These are phyloP conservation scores for Neurospora sp. DNA, from an alignment of 495 filamentous ascomycete genomes.

Conservation along the genomic window DNA sequence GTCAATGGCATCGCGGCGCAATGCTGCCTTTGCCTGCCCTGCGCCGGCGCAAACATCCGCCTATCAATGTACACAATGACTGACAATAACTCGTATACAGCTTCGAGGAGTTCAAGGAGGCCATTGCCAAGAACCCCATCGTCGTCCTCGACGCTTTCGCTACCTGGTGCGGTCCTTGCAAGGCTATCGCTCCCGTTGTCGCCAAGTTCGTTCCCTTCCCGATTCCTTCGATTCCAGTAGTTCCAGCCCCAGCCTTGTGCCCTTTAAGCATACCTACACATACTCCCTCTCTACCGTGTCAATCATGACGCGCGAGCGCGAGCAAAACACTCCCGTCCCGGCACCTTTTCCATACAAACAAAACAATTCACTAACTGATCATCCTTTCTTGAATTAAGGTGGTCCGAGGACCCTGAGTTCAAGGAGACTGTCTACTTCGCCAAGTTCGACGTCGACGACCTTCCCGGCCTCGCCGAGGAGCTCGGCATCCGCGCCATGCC, in stretches of 20 bases:
- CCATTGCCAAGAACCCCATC: conserved; percentile 43
- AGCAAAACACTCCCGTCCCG: neutral
- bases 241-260: neutral
- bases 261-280: neutral
- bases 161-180: conserved; percentile 93
- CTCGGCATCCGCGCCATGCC: conserved; percentile 91
- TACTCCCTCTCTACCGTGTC: neutral
- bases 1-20: neutral
- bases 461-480: conserved; percentile 65
- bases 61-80: neutral
- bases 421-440: conserved; percentile 54
- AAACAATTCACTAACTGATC: neutral
- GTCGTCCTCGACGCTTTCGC: conserved; percentile 84
- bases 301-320: neutral
- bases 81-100: conserved; percentile 33
- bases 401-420: conserved; percentile 41
- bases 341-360: neutral
- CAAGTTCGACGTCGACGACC: conserved; percentile 88
- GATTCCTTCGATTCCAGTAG: neutral
- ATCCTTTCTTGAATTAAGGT: conserved; percentile 28
- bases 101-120: conserved; percentile 49
- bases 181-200: conserved; percentile 68
- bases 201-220: conserved; percentile 34
- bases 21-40: neutral
- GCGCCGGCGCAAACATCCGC: neutral